These are phyloP conservation scores for Candida tallmaniae DNA, from an alignment of 805 yeast genomes.

Conservation along the genomic window DNA sequence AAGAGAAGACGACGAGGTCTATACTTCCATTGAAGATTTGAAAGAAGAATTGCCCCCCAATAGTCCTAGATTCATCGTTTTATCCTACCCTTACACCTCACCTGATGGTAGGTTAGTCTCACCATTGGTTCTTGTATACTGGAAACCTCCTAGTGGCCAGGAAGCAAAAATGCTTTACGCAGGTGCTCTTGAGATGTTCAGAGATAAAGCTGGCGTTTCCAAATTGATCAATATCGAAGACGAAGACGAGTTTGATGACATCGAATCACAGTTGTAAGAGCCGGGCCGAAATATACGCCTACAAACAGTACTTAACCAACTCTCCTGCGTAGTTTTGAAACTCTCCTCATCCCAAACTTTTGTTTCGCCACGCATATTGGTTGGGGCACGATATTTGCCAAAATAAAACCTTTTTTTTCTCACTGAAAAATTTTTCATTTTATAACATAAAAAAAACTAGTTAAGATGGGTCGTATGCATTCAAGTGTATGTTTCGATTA, in stretches of 20 bases:
- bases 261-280: conserved; percentile 32
- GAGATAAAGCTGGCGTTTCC: conserved; percentile 75
- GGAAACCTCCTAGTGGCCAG: conserved; percentile 83
- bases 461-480: conserved; percentile 99
- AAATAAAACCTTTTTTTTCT: no score
- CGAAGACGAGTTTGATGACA: conserved; percentile 64
- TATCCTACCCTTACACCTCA: conserved; percentile 69
- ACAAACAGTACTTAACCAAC: background rate
- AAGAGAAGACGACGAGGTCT: conserved; percentile 44
- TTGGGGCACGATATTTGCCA: no score
- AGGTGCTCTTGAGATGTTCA: conserved; percentile 77
- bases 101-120: conserved; percentile 68
- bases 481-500: conserved; percentile 76
- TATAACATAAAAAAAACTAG: conserved; percentile 31
- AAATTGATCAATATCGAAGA: conserved; percentile 57
- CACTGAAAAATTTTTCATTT: conserved; percentile 7
- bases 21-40: conserved; percentile 54
- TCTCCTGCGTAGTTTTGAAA: conserved; percentile 1
- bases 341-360: background rate
- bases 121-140: conserved; percentile 79
- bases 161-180: conserved; percentile 85
- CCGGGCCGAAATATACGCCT: background rate
- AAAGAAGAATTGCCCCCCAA: conserved; percentile 78
- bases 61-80: conserved; percentile 67
- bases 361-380: conserved; percentile 1